Evolutionary conservation across 352 stramenopile species (phyloP), one percentile per base, ranked within the genome.

Genomic region (Detonula confervacea): DNA sequence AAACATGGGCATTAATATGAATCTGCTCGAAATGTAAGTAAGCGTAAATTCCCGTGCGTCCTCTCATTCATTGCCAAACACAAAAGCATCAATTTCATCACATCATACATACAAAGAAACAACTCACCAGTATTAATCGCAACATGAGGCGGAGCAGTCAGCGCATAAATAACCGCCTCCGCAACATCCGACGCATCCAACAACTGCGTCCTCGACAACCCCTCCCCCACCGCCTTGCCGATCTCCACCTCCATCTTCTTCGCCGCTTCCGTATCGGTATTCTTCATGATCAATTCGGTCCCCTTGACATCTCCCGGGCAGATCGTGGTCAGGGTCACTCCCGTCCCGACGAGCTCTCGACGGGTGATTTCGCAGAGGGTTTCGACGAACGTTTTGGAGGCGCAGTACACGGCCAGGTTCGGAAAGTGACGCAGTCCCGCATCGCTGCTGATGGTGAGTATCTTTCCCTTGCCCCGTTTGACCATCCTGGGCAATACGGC

Each of bases 321-420:
- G 74, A 97, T 96, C 24, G 84, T 94, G 22, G 95, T 97, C 29
- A 97, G 88, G 8, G 90, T 93, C 18, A 97, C 79, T 1, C 94
- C 95, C 29, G 91, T 96, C 63, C 91, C 94, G 27, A 96, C 73
- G 60, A 96, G 89, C 73, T 97, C 95, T 33, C 96, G 84, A 37
- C 94, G 91, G 42, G 96, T 83, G 11, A 92, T 88, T 83, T 97
- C 90, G 8, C 87, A 96, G 1, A 97, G 84, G 20, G 87, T 93
- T 77, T 97, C 94, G 14, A 97, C 81, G 54, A 97, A 97, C 78
- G 94, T 95, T 75, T 97, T 97, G 46, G 91, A 95, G 42, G 91
- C 94, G 59, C 91, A 96, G 73, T 96, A 96, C 22, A 96, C 92
- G 7, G 92, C 93, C 37, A 96, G 74, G 20, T 84, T 93, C 22